Evolutionary conservation across 176 grass and related monocot species (phyloP), one percentile per base, ranked within the genome.

Genomic region (Cenchrus purpureus): DNA sequence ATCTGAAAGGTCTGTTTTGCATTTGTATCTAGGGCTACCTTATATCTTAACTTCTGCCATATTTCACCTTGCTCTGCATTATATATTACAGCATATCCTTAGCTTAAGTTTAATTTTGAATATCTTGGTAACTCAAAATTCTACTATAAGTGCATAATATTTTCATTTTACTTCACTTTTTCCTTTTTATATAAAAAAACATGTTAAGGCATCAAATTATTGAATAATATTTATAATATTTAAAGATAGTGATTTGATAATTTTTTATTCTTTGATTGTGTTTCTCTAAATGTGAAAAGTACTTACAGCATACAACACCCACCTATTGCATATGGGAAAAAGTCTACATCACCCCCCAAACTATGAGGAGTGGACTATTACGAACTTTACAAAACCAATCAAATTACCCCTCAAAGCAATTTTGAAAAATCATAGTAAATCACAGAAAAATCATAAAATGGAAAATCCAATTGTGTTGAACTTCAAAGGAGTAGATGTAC

Each of bases 1-100:
- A 85, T 74, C 86, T 98, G 52, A 94, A 98, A 95, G 96, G 96
- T 98, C 65, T 56, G 29, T 68, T 77, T 77, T 69, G 49, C 52
- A 8, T 54, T 32, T 74, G 15, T 54, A 32, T 74, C 49, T 74
- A 17, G 28, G 14, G 8, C 13, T 9, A 28, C 46, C 71, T 73
- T 79, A 51, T 85, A 46, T 58, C 12, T 60, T 37, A 45, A 8
- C 37, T 62, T 80, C 34, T 81, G 4, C 34, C 71, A 50, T 66
- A 29, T 58, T 73, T 49, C 3, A 66, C 15, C 44, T 66, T 62
- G 37, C 3, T 52, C 58, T 43, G 13, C 56, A 14, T 80, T 89
- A n/a, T 76, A 56, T 46, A 31, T 73, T 28, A 62, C 7, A 67
- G 6, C 68, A 60, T 84, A 73, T 65, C 11, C 9, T 73, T 25